Conservation (phyloP, 257 asterid species). For the Solanum bulbocastanum region DNA sequence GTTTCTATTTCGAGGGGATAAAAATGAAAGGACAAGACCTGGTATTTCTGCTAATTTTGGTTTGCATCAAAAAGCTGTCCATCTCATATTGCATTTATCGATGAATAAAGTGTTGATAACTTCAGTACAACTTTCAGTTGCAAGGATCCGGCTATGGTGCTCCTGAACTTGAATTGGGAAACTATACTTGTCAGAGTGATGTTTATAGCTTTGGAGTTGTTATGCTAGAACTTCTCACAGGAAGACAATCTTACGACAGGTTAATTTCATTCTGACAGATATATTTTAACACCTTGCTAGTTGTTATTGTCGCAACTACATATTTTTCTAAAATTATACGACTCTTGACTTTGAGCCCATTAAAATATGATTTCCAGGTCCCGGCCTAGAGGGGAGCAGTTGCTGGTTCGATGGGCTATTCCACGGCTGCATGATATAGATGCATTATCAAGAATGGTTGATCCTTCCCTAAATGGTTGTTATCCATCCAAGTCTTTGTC, state of each 20-base stretch:
- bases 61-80: background rate
- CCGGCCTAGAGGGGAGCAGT: slow-evolving; percentile 67
- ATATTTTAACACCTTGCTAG: background rate
- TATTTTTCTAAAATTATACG: background rate
- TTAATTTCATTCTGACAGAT: slow-evolving; percentile 2
- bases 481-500: slow-evolving; percentile 80
- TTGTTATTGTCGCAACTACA: background rate
- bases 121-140: slow-evolving; percentile 34
- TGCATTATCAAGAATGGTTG: slow-evolving; percentile 82
- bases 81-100: background rate
- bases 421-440: slow-evolving; percentile 77
- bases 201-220: slow-evolving; percentile 95
- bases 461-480: slow-evolving; percentile 62
- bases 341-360: background rate
- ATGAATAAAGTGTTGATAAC: background rate
- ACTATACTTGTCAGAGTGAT: slow-evolving; percentile 66
- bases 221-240: slow-evolving; percentile 78
- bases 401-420: slow-evolving; percentile 82
- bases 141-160: slow-evolving; percentile 86
- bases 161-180: slow-evolving; percentile 82
- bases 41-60: background rate
- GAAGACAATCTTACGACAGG: slow-evolving; percentile 83
- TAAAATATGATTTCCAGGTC: slow-evolving; percentile 27
- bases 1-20: background rate
- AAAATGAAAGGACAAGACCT: background rate